Percentiles rank a stretch among this genome's conserved stretches.
These are phyloP conservation scores for Sugiyamaella grinbergsii DNA, from an alignment of 1,139 yeast genomes.

Conservation along the genomic window DNA sequence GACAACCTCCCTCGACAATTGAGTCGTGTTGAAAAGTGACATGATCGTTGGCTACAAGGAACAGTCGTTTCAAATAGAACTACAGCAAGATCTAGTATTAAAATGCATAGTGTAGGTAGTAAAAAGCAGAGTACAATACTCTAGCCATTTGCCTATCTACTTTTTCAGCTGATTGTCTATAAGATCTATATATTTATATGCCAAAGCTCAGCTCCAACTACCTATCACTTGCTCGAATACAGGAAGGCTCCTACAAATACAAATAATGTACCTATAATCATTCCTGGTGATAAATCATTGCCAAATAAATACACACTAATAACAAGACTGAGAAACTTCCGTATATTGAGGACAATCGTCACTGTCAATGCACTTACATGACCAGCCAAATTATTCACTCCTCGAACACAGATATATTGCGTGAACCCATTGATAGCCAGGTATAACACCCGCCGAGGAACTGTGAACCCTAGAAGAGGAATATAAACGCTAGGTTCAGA, in stretches of 20 bases:
- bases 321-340: conserved; percentile 62
- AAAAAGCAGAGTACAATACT: too few species aligned
- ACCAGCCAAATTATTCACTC: conserved; percentile 65
- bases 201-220: neutral
- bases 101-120: too few species aligned
- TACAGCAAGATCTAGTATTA: too few species aligned
- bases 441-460: conserved; percentile 35
- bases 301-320: conserved; percentile 56
- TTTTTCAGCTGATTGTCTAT: too few species aligned
- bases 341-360: conserved; percentile 57
- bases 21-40: too few species aligned
- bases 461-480: conserved; percentile 2
- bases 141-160: too few species aligned
- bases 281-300: conserved; percentile 45
- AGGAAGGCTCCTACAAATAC: conserved; percentile 59
- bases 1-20: neutral
- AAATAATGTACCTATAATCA: conserved; percentile 51
- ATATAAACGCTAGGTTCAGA: conserved; percentile 17
- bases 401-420: conserved; percentile 65
- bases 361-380: conserved; percentile 61
- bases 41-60: too few species aligned
- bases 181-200: too few species aligned
- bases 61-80: too few species aligned
- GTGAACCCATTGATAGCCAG: conserved; percentile 54
- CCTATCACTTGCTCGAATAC: conserved; percentile 39